Base-by-base conservation (phyloP, 768 basidiomycete species). In the Fibroporia radiculosa region DNA sequence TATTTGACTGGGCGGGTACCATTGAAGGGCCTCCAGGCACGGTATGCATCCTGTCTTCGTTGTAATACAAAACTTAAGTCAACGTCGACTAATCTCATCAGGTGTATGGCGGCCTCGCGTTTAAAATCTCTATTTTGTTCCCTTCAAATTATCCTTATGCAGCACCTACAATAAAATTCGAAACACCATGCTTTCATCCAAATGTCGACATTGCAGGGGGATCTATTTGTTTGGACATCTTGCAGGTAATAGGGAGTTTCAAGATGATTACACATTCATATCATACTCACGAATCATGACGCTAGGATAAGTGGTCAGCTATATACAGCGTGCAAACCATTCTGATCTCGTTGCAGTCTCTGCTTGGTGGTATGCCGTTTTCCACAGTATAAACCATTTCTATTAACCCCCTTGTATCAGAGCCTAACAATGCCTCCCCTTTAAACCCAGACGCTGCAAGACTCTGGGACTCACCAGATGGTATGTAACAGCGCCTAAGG, bases 361-460 rank as follows among this genome's bases (percentile, higher is more conserved):
- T 95, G 28, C 73, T 95, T 37, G 91, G 91, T 54, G 90, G 90
- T 90, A 55, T 29, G 77, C 64, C 20, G n/a, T n/a, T n/a, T n/a
- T n/a, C n/a, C n/a, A n/a, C n/a, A n/a, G n/a, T n/a, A n/a, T n/a
- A n/a, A n/a, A n/a, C n/a, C n/a, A n/a, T n/a, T n/a, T n/a, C n/a
- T 22, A 36, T 28, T 45, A 38, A 35, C 4, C 38, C 29, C 12
- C 14, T n/a, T 47, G 29, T 27, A 22, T 18, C 55, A 90, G 91
- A 95, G 63, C 92, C 91, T 22, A 93, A 95, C 71, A 93, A 93
- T 60, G 85, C 84, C 13, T 93, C 90, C 5, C 92, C 92, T 6
- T 66, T 95, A 47, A 93, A 93, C 60, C 70, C 82, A 6, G 91
- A 93, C 52, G 92, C 92, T 2, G 86, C 91, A 3, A 71, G 73